These are phyloP conservation scores for Galeopsis tetrahit DNA, from an alignment of 257 asterid genomes.

Conservation along the genomic window DNA sequence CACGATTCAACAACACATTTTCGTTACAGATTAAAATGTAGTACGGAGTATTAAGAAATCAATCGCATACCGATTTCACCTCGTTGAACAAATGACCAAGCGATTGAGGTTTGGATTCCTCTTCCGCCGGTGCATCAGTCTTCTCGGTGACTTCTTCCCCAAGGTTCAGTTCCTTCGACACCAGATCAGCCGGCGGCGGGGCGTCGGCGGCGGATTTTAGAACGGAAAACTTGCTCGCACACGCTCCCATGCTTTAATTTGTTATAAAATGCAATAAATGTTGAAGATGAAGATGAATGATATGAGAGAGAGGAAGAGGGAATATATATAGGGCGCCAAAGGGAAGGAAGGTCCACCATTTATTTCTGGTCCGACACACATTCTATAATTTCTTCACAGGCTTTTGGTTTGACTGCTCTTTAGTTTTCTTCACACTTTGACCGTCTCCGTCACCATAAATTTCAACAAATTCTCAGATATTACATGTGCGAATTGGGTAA, in stretches of 20 bases:
- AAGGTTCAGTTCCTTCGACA: constrained; percentile 36
- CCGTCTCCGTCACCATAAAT: not conserved
- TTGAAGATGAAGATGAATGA: not conserved
- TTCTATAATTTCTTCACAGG: constrained; percentile 33
- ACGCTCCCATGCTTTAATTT: constrained; percentile 57
- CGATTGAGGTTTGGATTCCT: constrained; percentile 46
- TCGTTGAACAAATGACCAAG: constrained; percentile 52
- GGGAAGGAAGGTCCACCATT: constrained; percentile 35
- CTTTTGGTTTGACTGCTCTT: constrained; percentile 19
- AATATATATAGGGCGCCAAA: constrained; percentile 39
- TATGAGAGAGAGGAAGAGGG: constrained; percentile 31
- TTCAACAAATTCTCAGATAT: constrained; percentile 17
- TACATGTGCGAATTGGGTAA: no score
- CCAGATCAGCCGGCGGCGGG: constrained; percentile 44
- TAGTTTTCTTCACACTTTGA: not conserved
- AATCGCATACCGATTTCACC: constrained; percentile 37
- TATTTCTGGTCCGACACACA: constrained; percentile 44
- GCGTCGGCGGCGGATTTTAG: constrained; percentile 42
- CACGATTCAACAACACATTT: not conserved
- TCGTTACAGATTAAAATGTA: not conserved
- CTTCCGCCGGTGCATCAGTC: constrained; percentile 34
- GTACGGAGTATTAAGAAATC: not conserved
- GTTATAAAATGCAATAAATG: not conserved
- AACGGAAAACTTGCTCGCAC: constrained; percentile 56
- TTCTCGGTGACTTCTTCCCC: constrained; percentile 33